Evolutionary conservation across 2,329 filamentous ascomycete genomes (phyloP).

Genomic region (Chrysoporthe cubensis): DNA sequence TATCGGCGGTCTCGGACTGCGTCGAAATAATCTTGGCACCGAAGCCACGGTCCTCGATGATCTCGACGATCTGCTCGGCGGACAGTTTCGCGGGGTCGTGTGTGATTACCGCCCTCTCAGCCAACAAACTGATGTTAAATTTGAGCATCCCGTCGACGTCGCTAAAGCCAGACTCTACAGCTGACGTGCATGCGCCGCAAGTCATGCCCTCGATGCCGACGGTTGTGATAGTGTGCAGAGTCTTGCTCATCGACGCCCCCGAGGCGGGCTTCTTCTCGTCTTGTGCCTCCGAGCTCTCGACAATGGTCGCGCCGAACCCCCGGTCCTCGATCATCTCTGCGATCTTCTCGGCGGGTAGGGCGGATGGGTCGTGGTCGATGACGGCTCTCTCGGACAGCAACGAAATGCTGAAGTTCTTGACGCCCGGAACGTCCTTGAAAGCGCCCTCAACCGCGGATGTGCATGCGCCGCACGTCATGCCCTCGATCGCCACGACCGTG

Average conservation of each 20-base stretch:
- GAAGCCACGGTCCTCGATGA: slow-evolving; percentile 89
- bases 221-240: slow-evolving; percentile 71
- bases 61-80: slow-evolving; percentile 75
- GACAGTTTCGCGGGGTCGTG: slow-evolving; percentile 76
- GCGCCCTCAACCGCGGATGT: slow-evolving; percentile 83
- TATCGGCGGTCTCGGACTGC: slow-evolving; percentile 60
- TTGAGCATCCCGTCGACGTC: slow-evolving; percentile 77
- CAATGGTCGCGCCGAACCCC: slow-evolving; percentile 78
- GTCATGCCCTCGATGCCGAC: slow-evolving; percentile 96
- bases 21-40: slow-evolving; percentile 84
- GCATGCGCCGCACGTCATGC: slow-evolving; percentile 91
- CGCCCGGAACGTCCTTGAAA: slow-evolving; percentile 73
- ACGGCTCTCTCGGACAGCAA: slow-evolving; percentile 84
- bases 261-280: slow-evolving; percentile 40
- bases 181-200: slow-evolving; percentile 93
- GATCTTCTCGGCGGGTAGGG: slow-evolving; percentile 57
- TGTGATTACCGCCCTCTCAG: slow-evolving; percentile 86
- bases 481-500: slow-evolving; percentile 78
- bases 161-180: slow-evolving; percentile 82
- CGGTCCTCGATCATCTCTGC: slow-evolving; percentile 68
- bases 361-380: slow-evolving; percentile 72
- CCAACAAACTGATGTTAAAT: slow-evolving; percentile 94
- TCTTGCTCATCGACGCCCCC: slow-evolving; percentile 37
- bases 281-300: slow-evolving; percentile 67
- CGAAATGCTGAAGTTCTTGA: slow-evolving; percentile 80